Evolutionary conservation across 1,284 basidiomycete genomes (phyloP).

Genomic region (Caloboletus firmus): DNA sequence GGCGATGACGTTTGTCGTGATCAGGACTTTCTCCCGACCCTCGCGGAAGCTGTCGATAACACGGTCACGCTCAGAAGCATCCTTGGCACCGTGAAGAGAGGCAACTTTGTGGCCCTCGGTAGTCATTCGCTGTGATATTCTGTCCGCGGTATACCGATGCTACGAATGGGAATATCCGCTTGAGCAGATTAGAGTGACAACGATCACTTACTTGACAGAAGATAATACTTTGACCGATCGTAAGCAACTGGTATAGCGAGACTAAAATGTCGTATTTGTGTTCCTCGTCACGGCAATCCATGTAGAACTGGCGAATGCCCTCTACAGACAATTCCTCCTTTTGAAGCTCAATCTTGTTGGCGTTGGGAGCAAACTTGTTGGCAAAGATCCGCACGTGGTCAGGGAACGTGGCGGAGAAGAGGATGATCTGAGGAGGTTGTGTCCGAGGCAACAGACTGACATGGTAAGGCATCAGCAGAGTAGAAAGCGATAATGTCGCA

Average conservation of each 20-base stretch:
- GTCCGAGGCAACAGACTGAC: constrained; percentile 64
- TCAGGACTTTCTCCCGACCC: constrained; percentile 95
- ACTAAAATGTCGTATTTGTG: constrained; percentile 97
- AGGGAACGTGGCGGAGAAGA: constrained; percentile 99
- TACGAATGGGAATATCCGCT: constrained; percentile 33
- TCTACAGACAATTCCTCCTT: constrained; percentile 94
- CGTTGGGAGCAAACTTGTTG: constrained; percentile 86
- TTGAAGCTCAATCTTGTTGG: constrained; percentile 96
- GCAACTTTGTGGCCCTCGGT: constrained; percentile 95
- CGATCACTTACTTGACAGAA: constrained; percentile 78
- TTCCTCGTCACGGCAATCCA: constrained; percentile 87
- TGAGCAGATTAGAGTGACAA: not conserved
- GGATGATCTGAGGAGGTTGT: constrained; percentile 76
- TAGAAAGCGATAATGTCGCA: not conserved
- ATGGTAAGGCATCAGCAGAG: constrained; percentile 9
- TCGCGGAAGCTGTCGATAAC: constrained; percentile 96
- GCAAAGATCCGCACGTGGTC: constrained; percentile 91
- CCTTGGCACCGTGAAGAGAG: constrained; percentile 93
- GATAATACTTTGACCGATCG: constrained; percentile 96
- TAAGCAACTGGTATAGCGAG: constrained; percentile 86
- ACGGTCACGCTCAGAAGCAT: constrained; percentile 83
- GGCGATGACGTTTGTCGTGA: constrained; percentile 98
- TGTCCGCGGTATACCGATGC: constrained; percentile 91
- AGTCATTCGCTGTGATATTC: constrained; percentile 88
- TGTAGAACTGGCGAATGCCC: constrained; percentile 96